A percentile compares a stretch with the other conserved stretches of the same genome.
Evolutionary conservation across 345 rosid genomes (phyloP).

Genomic region (Euphorbia lathyris): DNA sequence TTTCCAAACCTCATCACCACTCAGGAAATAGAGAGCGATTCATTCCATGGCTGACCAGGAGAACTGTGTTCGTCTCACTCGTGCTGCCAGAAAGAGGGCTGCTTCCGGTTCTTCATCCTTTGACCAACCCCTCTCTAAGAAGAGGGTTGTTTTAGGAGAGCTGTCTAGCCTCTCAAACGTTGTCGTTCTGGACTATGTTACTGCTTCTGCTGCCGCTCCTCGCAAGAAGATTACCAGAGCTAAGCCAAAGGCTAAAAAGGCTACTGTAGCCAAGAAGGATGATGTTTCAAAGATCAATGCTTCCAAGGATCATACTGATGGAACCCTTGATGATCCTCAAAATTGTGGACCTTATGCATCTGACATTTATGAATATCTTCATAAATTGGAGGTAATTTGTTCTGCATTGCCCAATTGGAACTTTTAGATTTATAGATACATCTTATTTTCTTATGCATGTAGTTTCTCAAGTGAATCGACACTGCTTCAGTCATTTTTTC

Average conservation of each 20-base stretch:
- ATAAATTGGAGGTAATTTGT: constrained; percentile 19
- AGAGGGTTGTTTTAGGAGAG: constrained; percentile 68
- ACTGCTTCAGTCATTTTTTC: not conserved
- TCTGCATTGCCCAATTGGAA: not conserved
- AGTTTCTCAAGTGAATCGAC: not conserved
- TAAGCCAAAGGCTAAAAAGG: constrained; percentile 23
- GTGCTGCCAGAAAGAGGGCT: constrained; percentile 54
- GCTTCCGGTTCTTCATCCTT: constrained; percentile 13
- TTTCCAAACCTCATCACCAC: not conserved
- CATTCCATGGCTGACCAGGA: constrained; percentile 53
- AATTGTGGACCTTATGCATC: constrained; percentile 20
- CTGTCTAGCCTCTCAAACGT: constrained; percentile 44
- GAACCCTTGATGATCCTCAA: constrained; percentile 20
- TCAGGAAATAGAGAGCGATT: not conserved
- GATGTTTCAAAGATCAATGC: not conserved
- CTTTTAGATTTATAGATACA: not conserved
- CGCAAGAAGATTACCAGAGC: constrained; percentile 11
- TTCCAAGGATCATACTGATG: constrained; percentile 13
- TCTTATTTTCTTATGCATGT: not conserved
- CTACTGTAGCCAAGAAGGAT: not conserved
- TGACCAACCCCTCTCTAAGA: constrained; percentile 41
- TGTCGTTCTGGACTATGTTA: constrained; percentile 8
- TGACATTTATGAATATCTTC: too few species aligned
- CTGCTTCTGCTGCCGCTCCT: constrained; percentile 2
- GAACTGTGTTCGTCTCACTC: constrained; percentile 49